Evolutionary conservation across 2,329 filamentous ascomycete genomes (phyloP).

Genomic region (Fonsecaea nubica): DNA sequence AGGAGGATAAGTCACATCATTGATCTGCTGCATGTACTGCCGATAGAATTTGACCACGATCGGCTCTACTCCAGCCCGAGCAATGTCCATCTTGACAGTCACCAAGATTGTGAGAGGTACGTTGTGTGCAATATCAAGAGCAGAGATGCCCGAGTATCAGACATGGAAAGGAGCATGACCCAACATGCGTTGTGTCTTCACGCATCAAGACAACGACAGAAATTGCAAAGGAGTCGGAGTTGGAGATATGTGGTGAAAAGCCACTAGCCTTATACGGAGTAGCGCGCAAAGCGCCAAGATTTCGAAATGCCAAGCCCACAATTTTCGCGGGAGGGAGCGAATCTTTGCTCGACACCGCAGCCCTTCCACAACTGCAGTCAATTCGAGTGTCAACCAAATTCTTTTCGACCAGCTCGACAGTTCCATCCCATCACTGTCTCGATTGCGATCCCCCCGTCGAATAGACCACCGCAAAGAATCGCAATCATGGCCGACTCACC

Average conservation of each 20-base stretch:
- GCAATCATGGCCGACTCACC: constrained; percentile 83
- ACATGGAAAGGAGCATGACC: neutral
- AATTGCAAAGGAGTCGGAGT: neutral
- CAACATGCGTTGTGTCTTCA: neutral
- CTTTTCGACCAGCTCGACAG: constrained; percentile 10
- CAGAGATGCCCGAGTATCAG: neutral
- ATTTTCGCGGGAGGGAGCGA: constrained; percentile 24
- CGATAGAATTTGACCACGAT: constrained; percentile 65
- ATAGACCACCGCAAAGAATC: constrained; percentile 19
- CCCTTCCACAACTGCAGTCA: constrained; percentile 13
- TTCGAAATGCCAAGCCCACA: constrained; percentile 35
- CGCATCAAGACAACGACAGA: neutral
- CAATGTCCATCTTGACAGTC: constrained; percentile 29
- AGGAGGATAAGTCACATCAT: constrained; percentile 70
- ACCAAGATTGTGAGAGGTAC: neutral
- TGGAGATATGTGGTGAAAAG: neutral
- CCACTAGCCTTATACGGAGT: constrained; percentile 18
- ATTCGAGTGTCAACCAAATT: constrained; percentile 10
- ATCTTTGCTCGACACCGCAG: constrained; percentile 24
- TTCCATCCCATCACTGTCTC: constrained; percentile 11
- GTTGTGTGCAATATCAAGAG: neutral
- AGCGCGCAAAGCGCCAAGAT: constrained; percentile 28
- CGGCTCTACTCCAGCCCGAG: constrained; percentile 43
- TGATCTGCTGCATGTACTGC: constrained; percentile 80
- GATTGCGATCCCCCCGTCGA: constrained; percentile 28